Evolutionary conservation across 441 rosid genomes (phyloP).

Genomic region (Erodium chrysanthum): DNA sequence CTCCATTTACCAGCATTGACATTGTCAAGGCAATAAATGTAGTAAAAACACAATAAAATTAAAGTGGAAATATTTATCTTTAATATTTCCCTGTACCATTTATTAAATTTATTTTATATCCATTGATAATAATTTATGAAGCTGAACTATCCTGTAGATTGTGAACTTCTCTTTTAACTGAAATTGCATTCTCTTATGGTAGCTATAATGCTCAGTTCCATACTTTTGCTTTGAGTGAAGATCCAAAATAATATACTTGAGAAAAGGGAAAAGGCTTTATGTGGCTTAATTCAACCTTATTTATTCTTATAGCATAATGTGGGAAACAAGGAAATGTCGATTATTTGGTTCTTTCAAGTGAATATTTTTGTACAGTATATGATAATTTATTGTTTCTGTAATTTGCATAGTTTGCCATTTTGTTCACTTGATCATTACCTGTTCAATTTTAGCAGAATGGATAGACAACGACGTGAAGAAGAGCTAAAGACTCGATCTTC

Average conservation of each 20-base stretch:
- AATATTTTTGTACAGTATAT: background rate
- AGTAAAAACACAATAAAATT: background rate
- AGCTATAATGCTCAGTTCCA: background rate
- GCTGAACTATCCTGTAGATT: background rate
- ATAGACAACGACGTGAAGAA: conserved; percentile 95
- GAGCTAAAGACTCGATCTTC: conserved; percentile 79
- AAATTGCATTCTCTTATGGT: background rate
- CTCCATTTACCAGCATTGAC: background rate
- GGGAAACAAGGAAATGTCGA: background rate
- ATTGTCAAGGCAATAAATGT: background rate
- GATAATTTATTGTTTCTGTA: background rate
- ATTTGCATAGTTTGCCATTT: conserved; percentile 12
- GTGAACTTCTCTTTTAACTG: background rate
- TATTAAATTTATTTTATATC: background rate
- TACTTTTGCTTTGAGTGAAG: background rate
- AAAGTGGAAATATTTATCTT: background rate
- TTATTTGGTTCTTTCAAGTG: background rate
- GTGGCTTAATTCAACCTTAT: too few relatives aligned
- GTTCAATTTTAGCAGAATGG: conserved; percentile 50
- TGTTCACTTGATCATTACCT: conserved; percentile 19
- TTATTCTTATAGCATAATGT: background rate
- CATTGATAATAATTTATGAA: background rate
- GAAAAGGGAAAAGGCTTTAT: background rate
- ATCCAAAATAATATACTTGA: background rate
- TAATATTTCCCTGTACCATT: background rate